These are phyloP conservation scores for Cercospora zeina DNA, from an alignment of 2,329 filamentous ascomycete species.

Conservation along the genomic window DNA sequence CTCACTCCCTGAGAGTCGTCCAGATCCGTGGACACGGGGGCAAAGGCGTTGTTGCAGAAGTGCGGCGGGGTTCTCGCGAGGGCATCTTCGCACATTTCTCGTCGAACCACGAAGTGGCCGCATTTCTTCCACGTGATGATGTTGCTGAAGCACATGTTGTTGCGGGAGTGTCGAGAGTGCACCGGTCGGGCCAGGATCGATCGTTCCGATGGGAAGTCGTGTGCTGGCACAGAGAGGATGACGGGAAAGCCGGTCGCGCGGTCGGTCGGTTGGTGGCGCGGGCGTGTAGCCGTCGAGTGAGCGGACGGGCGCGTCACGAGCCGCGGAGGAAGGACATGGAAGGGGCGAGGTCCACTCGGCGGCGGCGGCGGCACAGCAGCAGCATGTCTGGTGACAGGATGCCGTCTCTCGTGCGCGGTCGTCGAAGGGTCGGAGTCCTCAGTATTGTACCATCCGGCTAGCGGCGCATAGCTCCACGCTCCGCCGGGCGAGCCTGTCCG, in stretches of 20 bases:
- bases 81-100: conserved; percentile 25
- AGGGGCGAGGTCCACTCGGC: too few species aligned
- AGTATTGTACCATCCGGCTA: too few species aligned
- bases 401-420: too few species aligned
- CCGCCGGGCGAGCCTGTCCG: too few species aligned
- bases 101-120: conserved; percentile 25
- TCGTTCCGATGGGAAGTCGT: background rate
- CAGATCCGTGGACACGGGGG: conserved; percentile 25
- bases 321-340: background rate
- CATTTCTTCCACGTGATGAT: conserved; percentile 27
- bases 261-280: background rate
- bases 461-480: too few species aligned
- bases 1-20: conserved; percentile 19
- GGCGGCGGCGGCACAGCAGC: background rate
- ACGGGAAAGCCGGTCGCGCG: background rate
- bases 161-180: background rate
- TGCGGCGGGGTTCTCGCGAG: conserved; percentile 16
- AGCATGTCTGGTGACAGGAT: background rate
- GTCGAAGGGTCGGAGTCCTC: too few species aligned
- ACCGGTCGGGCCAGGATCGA: background rate
- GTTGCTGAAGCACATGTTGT: conserved; percentile 28
- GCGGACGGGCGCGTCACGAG: background rate
- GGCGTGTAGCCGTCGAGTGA: background rate
- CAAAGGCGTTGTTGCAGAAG: conserved; percentile 23
- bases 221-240: background rate